These are phyloP conservation scores for Spiraea crenata DNA, from an alignment of 331 rosid genomes.

Conservation along the genomic window DNA sequence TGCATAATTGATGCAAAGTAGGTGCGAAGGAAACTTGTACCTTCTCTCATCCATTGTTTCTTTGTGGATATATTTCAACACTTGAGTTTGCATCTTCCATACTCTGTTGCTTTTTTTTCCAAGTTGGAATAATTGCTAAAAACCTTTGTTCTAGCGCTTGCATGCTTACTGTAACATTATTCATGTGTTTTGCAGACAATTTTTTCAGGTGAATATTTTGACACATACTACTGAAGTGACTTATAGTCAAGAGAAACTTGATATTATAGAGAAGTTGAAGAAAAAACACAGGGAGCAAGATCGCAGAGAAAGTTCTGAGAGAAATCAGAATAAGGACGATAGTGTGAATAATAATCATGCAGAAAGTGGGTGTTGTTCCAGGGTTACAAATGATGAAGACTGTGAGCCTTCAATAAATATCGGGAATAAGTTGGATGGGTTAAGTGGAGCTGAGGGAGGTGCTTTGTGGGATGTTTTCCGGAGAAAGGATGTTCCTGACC, in stretches of 20 bases:
- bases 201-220: conserved; percentile 46
- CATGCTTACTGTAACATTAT: background rate
- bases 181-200: background rate
- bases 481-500: conserved; percentile 46
- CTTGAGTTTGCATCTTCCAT: background rate
- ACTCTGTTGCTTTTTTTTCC: background rate
- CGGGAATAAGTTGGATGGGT: conserved; percentile 19
- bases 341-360: background rate
- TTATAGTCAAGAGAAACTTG: conserved; percentile 10
- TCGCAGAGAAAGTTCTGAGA: conserved; percentile 30
- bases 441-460: conserved; percentile 37
- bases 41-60: no score
- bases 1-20: no score
- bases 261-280: conserved; percentile 30
- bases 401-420: background rate
- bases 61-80: no score
- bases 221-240: conserved; percentile 39
- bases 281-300: conserved; percentile 37
- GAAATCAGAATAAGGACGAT: conserved; percentile 5
- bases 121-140: background rate
- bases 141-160: background rate
- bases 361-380: no score
- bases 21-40: no score
- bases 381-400: conserved; percentile 9
- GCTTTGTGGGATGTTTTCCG: conserved; percentile 60